Base-by-base conservation (phyloP, 495 filamentous ascomycete species). In the Neohortaea acidophila region DNA sequence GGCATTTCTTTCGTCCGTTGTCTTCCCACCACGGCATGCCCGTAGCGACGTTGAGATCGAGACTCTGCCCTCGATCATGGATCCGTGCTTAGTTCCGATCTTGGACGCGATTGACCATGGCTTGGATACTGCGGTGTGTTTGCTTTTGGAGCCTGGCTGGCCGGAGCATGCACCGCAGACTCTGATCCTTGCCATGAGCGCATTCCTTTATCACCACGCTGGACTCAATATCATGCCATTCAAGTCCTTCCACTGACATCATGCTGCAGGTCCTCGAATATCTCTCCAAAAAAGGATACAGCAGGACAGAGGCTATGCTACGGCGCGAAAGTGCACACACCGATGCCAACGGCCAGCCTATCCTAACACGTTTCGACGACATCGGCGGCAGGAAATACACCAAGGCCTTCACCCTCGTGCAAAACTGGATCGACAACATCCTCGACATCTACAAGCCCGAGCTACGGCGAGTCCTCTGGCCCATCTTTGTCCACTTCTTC, bases 361-460 rank as follows among this genome's bases (percentile, higher is more conserved):
- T 84, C n/a, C 64, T 61, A 9, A 45, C 53, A 3, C 60, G 62
- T 14, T 57, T 67, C 21, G 80, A 78, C 20, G 83, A 91, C 36
- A 58, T 66, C 44, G 79, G 79, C 4, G 75, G 77, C 11, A 67
- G 73, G 23, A 92, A 80, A 58, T 94, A 85, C 51, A 58, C 69
- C 21, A 73, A 62, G 39, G 79, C 79, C 0, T 94, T 75, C 47
- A 65, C 72, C 37, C 58, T 87, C 20, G 62, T 91, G 37, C 74
- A 68, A 38, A 64, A 65, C 41, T 96, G 83, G 82, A 76, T 93
- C 33, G 82, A 94, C 42, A 78, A 84, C 45, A 83, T 78, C 34
- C 66, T 97, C 4, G 85, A 94, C 45, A 68, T 96, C 18, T 96
- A 94, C 68, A 94, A 94, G 66, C 81, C 83, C n/a, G 89, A 96